Conservation (phyloP, 1,284 basidiomycete species). For the Cryptococcus hybrid region DNA sequence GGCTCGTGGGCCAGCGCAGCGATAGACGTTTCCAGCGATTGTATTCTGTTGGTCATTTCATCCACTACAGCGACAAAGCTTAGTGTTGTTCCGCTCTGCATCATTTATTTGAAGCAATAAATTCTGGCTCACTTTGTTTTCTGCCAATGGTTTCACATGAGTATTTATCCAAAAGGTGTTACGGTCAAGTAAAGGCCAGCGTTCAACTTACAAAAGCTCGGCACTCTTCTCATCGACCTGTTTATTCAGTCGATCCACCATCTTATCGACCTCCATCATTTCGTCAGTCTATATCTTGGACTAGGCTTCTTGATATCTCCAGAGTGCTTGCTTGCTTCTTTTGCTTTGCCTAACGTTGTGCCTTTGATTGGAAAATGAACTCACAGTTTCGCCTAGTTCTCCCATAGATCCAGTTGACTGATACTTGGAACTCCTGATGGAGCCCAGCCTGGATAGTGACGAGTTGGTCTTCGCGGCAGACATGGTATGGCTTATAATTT, state of each 20-base stretch:
- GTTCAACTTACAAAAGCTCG: conserved; percentile 44
- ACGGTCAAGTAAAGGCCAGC: background rate
- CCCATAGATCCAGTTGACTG: no score
- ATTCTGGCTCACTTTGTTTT: background rate
- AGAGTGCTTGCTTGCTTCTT: no score
- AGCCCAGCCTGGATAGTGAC: no score
- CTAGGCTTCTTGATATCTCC: no score
- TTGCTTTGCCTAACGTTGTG: no score
- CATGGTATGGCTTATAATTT: no score
- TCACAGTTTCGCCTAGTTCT: no score
- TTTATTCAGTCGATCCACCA: conserved; percentile 43
- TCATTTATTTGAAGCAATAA: background rate
- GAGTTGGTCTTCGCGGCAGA: no score
- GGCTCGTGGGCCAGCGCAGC: conserved; percentile 9
- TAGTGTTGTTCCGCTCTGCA: no score
- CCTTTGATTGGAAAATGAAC: no score
- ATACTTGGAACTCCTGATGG: no score
- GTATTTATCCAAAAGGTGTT: background rate
- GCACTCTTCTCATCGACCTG: conserved; percentile 49
- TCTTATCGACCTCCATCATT: conserved; percentile 42
- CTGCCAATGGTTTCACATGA: background rate
- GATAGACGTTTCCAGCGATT: conserved; percentile 46
- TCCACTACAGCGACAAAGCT: conserved; percentile 29
- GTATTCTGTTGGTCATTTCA: conserved; percentile 48
- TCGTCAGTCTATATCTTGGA: no score